These are phyloP conservation scores for Puccinia triticina DNA, from an alignment of 1,284 basidiomycete species.

Conservation along the genomic window DNA sequence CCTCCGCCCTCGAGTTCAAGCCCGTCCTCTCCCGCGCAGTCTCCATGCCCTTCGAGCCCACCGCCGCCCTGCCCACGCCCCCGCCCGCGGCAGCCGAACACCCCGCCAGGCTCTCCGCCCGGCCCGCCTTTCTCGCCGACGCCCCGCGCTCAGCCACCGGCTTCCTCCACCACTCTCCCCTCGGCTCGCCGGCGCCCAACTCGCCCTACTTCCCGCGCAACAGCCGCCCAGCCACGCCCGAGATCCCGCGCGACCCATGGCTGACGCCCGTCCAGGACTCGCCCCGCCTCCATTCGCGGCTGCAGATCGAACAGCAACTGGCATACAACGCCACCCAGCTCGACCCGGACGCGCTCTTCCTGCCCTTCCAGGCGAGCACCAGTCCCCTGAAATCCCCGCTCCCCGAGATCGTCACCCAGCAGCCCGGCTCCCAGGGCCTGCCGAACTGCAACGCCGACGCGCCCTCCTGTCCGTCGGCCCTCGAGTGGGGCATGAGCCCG, in stretches of 20 bases:
- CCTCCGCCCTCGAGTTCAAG: slow-evolving; percentile 38
- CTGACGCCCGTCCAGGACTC: background rate
- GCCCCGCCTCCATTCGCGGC: background rate
- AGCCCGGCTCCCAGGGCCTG: background rate
- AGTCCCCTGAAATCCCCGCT: background rate
- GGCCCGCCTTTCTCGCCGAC: background rate
- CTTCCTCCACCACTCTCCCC: background rate
- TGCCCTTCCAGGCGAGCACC: background rate
- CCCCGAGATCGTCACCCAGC: background rate
- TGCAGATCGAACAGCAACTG: background rate
- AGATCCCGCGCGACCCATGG: slow-evolving; percentile 41
- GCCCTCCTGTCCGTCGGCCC: slow-evolving; percentile 4
- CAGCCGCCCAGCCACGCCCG: background rate
- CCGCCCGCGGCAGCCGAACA: background rate
- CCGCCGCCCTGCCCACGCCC: background rate
- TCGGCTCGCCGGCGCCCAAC: background rate
- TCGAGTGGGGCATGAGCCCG: slow-evolving; percentile 20
- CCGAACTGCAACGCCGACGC: background rate
- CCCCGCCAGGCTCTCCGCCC: background rate
- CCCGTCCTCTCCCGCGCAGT: background rate
- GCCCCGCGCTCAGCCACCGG: background rate
- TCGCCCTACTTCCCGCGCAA: background rate
- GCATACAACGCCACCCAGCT: background rate
- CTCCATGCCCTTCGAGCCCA: background rate
- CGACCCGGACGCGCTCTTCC: background rate